Evolutionary conservation across 805 yeast species (phyloP).

Genomic region (Candida succiphila): DNA sequence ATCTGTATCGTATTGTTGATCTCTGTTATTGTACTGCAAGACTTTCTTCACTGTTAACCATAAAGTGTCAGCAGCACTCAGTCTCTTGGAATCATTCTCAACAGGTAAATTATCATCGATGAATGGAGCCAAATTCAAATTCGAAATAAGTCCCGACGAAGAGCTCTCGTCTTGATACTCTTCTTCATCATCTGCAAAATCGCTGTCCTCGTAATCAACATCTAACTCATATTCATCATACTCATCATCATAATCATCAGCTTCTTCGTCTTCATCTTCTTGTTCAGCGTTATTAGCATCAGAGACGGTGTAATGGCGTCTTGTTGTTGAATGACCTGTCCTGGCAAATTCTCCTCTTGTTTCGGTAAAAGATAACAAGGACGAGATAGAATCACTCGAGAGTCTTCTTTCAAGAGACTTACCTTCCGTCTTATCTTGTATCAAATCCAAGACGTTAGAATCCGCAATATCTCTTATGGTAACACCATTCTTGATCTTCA

Average conservation of each 20-base stretch:
- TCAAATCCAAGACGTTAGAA: conserved; percentile 25
- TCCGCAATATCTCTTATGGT: conserved; percentile 31
- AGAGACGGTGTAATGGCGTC: conserved; percentile 10
- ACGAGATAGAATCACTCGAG: conserved; percentile 17
- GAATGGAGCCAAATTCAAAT: no score
- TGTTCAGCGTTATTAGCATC: conserved; percentile 6
- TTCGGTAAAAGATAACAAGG: conserved; percentile 8
- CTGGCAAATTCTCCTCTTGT: conserved; percentile 4
- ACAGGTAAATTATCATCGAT: neutral
- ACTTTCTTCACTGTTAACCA: conserved; percentile 24
- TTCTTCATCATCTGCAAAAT: conserved; percentile 3
- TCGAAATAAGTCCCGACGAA: no score
- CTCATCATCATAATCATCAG: conserved; percentile 3
- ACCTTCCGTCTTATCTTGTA: conserved; percentile 3
- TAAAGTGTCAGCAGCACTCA: conserved; percentile 14
- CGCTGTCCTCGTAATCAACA: conserved; percentile 2
- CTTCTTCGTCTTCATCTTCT: conserved; percentile 4
- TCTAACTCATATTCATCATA: conserved; percentile 4
- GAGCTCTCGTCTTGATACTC: neutral
- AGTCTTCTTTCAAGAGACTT: conserved; percentile 8
- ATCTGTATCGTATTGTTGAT: conserved; percentile 1
- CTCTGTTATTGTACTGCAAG: conserved; percentile 4
- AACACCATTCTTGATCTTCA: conserved; percentile 41
- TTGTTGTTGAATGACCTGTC: no score
- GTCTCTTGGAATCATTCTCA: conserved; percentile 1